These are phyloP conservation scores for Saitoella complicata DNA, from an alignment of 805 yeast genomes.

Conservation along the genomic window DNA sequence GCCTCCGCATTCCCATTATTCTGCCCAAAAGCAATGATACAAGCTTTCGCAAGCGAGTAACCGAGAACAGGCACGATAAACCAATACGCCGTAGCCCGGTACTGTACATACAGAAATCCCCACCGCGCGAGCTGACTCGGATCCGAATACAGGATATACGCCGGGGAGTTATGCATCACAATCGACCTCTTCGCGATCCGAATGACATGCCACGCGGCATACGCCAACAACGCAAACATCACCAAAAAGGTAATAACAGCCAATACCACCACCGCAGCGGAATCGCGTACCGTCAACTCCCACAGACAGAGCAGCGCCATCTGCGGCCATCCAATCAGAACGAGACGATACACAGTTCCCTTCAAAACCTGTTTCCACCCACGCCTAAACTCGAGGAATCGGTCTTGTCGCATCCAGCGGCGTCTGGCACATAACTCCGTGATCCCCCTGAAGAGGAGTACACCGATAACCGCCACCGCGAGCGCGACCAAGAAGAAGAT, in stretches of 20 bases:
- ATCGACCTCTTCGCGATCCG: constrained; percentile 58
- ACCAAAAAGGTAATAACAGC: constrained; percentile 57
- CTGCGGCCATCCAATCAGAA: constrained; percentile 78
- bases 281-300: constrained; percentile 74
- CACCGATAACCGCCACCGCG: constrained; percentile 34
- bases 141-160: constrained; percentile 79
- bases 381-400: constrained; percentile 58
- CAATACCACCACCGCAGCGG: constrained; percentile 65
- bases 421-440: constrained; percentile 48
- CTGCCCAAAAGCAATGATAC: constrained; percentile 80
- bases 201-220: constrained; percentile 62
- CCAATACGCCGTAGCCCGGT: constrained; percentile 72
- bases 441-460: constrained; percentile 51
- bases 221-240: constrained; percentile 41
- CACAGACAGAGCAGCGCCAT: constrained; percentile 65
- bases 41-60: constrained; percentile 56
- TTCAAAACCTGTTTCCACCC: constrained; percentile 76
- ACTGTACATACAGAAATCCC: constrained; percentile 87
- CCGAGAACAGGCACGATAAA: constrained; percentile 51
- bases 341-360: constrained; percentile 74
- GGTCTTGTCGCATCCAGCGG: constrained; percentile 41
- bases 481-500: constrained; percentile 66
- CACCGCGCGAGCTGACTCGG: constrained; percentile 62
- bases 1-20: constrained; percentile 68
- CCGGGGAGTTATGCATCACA: constrained; percentile 71